These are phyloP conservation scores for Yueomyces sp. DNA, from an alignment of 805 yeast genomes.

Conservation along the genomic window DNA sequence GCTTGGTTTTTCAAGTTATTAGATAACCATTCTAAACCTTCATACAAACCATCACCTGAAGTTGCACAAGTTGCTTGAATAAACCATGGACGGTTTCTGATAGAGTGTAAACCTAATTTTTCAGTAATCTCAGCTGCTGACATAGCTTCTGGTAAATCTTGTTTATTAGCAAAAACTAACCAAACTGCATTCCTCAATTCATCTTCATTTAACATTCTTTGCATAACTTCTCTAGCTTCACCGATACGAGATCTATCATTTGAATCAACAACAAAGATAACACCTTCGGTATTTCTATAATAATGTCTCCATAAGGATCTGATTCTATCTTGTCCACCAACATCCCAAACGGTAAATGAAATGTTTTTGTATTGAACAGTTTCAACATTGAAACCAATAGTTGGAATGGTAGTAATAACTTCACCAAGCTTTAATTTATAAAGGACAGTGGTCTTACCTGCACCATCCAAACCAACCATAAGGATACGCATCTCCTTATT, in stretches of 20 bases:
- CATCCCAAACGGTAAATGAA: slow-evolving; percentile 97
- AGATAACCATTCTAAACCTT: slow-evolving; percentile 95
- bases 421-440: slow-evolving; percentile 92
- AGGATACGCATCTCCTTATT: slow-evolving; percentile 96
- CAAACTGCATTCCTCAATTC: slow-evolving; percentile 93
- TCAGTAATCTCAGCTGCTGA: slow-evolving; percentile 97
- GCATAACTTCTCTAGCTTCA: slow-evolving; percentile 97
- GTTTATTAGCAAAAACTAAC: slow-evolving; percentile 94
- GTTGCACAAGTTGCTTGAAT: slow-evolving; percentile 99
- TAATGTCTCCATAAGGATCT: slow-evolving; percentile 99
- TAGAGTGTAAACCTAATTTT: slow-evolving; percentile 89
- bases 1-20: slow-evolving; percentile 69
- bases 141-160: slow-evolving; percentile 98
- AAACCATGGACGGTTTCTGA: slow-evolving; percentile 99
- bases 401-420: slow-evolving; percentile 91
- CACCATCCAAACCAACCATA: slow-evolving; percentile 97
- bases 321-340: slow-evolving; percentile 99
- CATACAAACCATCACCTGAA: slow-evolving; percentile 96
- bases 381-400: slow-evolving; percentile 95
- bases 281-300: slow-evolving; percentile 97
- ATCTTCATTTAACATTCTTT: slow-evolving; percentile 96
- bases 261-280: slow-evolving; percentile 93
- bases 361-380: slow-evolving; percentile 95
- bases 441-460: slow-evolving; percentile 95
- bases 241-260: slow-evolving; percentile 96